phyloP scores from a whole-genome alignment of 257 asterid species.

The Ballota nigra region DNA sequence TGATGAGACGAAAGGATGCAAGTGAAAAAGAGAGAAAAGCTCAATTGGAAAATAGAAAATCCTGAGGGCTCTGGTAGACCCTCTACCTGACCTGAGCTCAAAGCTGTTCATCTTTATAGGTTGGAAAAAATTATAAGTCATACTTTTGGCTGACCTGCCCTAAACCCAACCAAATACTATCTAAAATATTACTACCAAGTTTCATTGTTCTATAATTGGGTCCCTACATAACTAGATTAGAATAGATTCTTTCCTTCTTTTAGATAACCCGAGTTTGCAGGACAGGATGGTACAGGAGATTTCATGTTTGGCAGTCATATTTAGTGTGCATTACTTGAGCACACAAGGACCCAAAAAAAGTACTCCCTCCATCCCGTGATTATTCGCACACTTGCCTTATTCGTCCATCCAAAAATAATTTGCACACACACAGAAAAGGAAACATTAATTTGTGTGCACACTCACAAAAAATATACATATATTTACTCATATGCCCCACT shows the following conservation, averaged over 20 bases:
- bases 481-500: no score
- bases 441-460: no score
- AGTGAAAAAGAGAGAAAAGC: not conserved
- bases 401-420: no score
- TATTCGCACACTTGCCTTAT: no score
- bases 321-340: not conserved
- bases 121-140: not conserved
- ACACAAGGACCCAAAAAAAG: not conserved
- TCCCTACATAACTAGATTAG: not conserved
- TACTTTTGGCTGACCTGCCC: not conserved
- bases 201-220: not conserved
- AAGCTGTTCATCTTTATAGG: not conserved
- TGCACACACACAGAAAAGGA: no score
- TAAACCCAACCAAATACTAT: not conserved
- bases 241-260: not conserved
- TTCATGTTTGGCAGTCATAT: not conserved
- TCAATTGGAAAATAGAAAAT: constrained; percentile 8
- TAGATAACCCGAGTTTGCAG: not conserved
- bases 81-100: no score
- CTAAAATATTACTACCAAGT: not conserved
- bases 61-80: not conserved
- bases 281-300: not conserved
- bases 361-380: no score
- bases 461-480: no score
- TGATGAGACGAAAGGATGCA: not conserved